Percentiles rank a stretch among this genome's conserved stretches.
Evolutionary conservation across 345 rosid genomes (phyloP).

Genomic region (Populus alba): DNA sequence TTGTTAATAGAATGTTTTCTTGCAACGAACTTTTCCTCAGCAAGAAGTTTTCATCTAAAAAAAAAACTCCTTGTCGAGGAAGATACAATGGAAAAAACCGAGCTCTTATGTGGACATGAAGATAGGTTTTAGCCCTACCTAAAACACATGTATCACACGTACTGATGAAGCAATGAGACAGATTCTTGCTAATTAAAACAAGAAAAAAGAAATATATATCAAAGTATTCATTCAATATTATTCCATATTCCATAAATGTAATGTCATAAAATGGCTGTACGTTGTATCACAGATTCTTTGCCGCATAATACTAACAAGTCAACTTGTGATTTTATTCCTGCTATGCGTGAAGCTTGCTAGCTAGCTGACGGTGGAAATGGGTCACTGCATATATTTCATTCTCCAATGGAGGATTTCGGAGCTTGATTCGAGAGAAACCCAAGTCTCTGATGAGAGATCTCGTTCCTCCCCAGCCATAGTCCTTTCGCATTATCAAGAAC

Average conservation of each 20-base stretch:
- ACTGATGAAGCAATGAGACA: neutral
- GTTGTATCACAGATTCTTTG: neutral
- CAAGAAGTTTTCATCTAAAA: too few relatives aligned
- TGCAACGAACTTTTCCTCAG: too few relatives aligned
- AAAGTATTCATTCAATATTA: neutral
- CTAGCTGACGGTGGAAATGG: neutral
- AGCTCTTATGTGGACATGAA: neutral
- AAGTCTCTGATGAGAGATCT: neutral
- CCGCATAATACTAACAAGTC: neutral
- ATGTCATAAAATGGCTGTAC: neutral
- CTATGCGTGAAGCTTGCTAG: neutral
- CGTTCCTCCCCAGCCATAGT: neutral
- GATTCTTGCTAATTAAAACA: neutral
- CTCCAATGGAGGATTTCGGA: neutral
- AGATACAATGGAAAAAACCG: too few relatives aligned
- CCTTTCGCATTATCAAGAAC: neutral
- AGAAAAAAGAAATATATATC: neutral
- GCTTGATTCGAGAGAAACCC: neutral
- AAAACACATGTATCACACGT: neutral
- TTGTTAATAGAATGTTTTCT: neutral
- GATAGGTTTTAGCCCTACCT: neutral
- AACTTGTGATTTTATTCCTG: slow-evolving; percentile 13
- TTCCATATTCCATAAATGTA: neutral
- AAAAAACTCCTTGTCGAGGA: too few relatives aligned
- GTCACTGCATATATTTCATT: neutral